Evolutionary conservation across 2,329 filamentous ascomycete species (phyloP).

Genomic region (Periconia digitata): DNA sequence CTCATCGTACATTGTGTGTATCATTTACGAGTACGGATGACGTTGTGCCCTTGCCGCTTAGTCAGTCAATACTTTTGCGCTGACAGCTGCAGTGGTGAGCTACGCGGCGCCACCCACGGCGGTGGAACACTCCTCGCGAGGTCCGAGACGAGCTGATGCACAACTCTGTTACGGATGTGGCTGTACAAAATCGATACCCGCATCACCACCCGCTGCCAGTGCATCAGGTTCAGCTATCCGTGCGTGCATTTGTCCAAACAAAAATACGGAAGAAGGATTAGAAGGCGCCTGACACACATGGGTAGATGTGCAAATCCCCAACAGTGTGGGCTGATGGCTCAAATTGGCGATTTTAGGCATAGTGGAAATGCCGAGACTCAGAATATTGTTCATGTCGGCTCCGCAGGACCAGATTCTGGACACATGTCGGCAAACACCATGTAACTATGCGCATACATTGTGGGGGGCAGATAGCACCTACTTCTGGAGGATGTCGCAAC

Average conservation of each 20-base stretch:
- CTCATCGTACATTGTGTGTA: conserved; percentile 1
- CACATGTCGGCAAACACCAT: conserved; percentile 16
- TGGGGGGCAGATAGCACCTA: not conserved
- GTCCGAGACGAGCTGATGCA: not conserved
- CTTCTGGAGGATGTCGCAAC: not conserved
- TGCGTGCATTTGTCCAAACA: not conserved
- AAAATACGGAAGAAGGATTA: not conserved
- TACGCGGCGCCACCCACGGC: too few relatives aligned
- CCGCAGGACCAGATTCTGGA: conserved; percentile 14
- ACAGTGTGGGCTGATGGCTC: not conserved
- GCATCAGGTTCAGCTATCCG: not conserved
- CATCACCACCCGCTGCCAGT: not conserved
- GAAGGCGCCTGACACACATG: too few relatives aligned
- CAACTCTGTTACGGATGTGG: not conserved
- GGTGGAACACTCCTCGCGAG: not conserved
- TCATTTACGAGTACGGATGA: not conserved
- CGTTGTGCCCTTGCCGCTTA: not conserved
- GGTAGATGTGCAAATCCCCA: not conserved
- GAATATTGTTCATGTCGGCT: conserved; percentile 11
- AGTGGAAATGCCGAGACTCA: conserved; percentile 12
- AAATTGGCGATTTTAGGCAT: not conserved
- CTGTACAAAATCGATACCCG: not conserved
- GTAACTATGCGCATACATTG: conserved; percentile 4
- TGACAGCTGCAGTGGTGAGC: too few relatives aligned
- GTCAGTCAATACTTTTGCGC: not conserved